Conservation (phyloP, 1,284 basidiomycete genomes). For the Cystobasidium sp. region DNA sequence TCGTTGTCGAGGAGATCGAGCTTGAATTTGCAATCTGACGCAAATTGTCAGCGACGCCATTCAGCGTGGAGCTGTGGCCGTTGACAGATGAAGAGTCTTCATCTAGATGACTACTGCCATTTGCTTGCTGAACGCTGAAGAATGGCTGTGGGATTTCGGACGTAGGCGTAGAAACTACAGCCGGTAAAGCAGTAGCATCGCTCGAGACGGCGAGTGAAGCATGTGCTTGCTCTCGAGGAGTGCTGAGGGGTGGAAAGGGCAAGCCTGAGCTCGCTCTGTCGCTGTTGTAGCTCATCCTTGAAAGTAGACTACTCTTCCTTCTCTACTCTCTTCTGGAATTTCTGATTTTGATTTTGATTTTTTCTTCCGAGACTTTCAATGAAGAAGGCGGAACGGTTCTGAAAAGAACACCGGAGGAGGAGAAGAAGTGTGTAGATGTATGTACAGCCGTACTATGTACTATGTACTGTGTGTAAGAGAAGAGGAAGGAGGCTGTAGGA, state of each 20-base stretch:
- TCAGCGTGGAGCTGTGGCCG: slow-evolving; percentile 14
- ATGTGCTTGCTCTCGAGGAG: slow-evolving; percentile 25
- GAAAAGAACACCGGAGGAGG: not conserved
- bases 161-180: slow-evolving; percentile 41
- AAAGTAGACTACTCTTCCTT: not conserved
- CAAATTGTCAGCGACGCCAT: slow-evolving; percentile 4
- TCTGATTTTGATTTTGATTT: not conserved
- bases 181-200: slow-evolving; percentile 39
- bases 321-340: slow-evolving; percentile 8
- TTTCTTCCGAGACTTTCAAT: slow-evolving; percentile 10
- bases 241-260: slow-evolving; percentile 19
- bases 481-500: slow-evolving; percentile 10
- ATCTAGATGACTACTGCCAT: not conserved
- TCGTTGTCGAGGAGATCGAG: slow-evolving; percentile 5
- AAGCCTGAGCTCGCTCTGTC: slow-evolving; percentile 16
- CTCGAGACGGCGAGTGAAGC: slow-evolving; percentile 37
- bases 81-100: not conserved
- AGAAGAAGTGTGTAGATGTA: not conserved
- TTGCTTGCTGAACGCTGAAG: not conserved
- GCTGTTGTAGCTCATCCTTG: slow-evolving; percentile 25
- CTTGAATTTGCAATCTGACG: slow-evolving; percentile 29
- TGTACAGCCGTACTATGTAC: not conserved
- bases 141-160: slow-evolving; percentile 38
- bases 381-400: not conserved
- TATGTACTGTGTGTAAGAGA: not conserved